phyloP scores from a whole-genome alignment of 2,329 filamentous ascomycete genomes.

The Plenodomus lindquistii region DNA sequence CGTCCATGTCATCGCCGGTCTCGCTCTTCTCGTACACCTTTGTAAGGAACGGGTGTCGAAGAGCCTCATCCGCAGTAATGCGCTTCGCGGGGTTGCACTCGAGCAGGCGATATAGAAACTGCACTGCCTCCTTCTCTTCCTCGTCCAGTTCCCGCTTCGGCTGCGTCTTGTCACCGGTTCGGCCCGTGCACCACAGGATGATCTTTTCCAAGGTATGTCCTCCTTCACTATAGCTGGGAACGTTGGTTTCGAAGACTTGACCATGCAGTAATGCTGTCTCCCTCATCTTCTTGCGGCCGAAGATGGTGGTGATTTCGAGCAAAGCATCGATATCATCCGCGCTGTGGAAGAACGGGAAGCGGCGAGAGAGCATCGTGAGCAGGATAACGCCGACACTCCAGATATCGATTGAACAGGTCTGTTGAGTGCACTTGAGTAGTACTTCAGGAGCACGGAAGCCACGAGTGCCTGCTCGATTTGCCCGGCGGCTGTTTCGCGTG shows the following conservation, averaged over 20 bases:
- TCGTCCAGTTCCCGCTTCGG: constrained; percentile 58
- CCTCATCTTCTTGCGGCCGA: constrained; percentile 84
- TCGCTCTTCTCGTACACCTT: constrained; percentile 36
- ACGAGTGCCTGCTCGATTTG: constrained; percentile 91
- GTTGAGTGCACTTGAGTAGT: constrained; percentile 93
- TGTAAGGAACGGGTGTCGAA: constrained; percentile 71
- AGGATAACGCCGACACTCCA: constrained; percentile 98
- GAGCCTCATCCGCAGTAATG: constrained; percentile 74
- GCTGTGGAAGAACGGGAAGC: constrained; percentile 98
- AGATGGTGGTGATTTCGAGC: constrained; percentile 96
- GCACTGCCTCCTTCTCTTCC: constrained; percentile 73
- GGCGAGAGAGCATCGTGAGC: constrained; percentile 86
- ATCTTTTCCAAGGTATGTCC: constrained; percentile 93
- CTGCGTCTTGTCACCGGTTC: constrained; percentile 60
- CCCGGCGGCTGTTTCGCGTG: constrained; percentile 81
- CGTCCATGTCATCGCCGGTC: constrained; percentile 41
- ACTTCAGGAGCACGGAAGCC: constrained; percentile 97
- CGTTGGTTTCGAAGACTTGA: constrained; percentile 87
- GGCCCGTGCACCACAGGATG: constrained; percentile 89
- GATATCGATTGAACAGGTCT: constrained; percentile 89
- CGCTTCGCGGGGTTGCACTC: constrained; percentile 75
- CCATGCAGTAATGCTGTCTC: constrained; percentile 81
- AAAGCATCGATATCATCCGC: constrained; percentile 97
- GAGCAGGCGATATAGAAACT: constrained; percentile 72
- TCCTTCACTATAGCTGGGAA: constrained; percentile 83